phyloP scores from a whole-genome alignment of 2,329 filamentous ascomycete species.

The Fusarium continuum region DNA sequence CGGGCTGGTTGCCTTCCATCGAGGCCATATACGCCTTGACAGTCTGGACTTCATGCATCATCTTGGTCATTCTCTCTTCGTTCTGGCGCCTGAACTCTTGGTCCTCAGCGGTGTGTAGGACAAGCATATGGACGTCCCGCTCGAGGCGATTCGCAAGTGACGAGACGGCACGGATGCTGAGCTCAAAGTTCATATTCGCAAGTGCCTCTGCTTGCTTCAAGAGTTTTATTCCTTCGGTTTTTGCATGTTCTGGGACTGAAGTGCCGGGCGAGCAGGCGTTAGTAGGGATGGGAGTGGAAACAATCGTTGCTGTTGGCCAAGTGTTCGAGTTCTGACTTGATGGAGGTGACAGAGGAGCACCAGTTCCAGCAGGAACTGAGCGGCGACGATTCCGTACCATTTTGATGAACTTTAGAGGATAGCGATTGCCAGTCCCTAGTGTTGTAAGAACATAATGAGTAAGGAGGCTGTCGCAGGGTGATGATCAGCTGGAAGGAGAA shows the following conservation, averaged over 20 bases:
- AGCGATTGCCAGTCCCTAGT: background rate
- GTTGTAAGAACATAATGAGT: background rate
- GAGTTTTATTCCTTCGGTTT: conserved; percentile 13
- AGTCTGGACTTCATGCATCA: conserved; percentile 46
- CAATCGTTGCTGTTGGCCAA: background rate
- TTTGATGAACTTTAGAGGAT: background rate
- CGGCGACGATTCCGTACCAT: conserved; percentile 28
- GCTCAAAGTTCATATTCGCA: conserved; percentile 51
- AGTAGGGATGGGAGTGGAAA: background rate
- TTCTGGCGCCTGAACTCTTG: conserved; percentile 44
- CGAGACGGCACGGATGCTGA: conserved; percentile 46
- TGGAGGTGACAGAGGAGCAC: background rate
- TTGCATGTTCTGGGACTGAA: background rate
- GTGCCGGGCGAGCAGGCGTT: background rate
- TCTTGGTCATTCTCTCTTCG: conserved; percentile 42
- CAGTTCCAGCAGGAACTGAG: conserved; percentile 16
- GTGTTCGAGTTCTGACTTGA: conserved; percentile 3
- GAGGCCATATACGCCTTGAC: conserved; percentile 43
- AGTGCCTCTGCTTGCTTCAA: conserved; percentile 46
- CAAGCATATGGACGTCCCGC: conserved; percentile 43
- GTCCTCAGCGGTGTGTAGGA: conserved; percentile 40
- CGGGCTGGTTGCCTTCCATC: conserved; percentile 11
- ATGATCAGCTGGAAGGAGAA: background rate
- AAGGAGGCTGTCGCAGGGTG: background rate
- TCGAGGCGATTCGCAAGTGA: conserved; percentile 45